Evolutionary conservation across 1,284 basidiomycete genomes (phyloP), one percentile per base, ranked within the genome.

Genomic region (Fistulina hepatica): DNA sequence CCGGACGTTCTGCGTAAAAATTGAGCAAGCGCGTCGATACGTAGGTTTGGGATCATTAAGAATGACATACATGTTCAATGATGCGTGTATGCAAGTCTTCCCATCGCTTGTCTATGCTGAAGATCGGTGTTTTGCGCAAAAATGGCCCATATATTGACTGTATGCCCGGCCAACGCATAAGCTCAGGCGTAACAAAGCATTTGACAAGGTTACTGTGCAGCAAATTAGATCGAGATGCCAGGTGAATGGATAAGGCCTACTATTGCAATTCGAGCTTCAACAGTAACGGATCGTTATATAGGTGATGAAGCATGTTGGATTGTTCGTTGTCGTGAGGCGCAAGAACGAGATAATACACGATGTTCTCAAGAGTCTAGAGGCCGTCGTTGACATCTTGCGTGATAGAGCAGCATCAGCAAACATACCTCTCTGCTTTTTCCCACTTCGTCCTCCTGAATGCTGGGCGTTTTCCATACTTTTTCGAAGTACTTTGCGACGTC

Each of bases 121-220:
- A 98, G 3, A 97, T 83, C 4, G 78, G 72, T 0, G 89, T 91
- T 51, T 74, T 70, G 35, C 77, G 76, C 36, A 98, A 62, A 48
- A 81, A 82, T 6, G 81, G 74, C 20, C 91, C 93, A 56, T 97
- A 98, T 12, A 97, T 69, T 5, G 68, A 64, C 55, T 92, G 82
- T 37, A 98, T 93, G n/a, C 91, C 90, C 0, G 94, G 91, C 95
- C 95, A 98, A 44, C 94, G 70, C 89, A 97, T 97, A 31, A 99
- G 68, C 55, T 98, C 95, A 28, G 80, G 81, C 2, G 92, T 97
- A 10, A 84, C 84, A 57, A 99, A 98, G 53, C 89, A 94, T 66
- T 98, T 98, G 42, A 95, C 74, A 28, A 98, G 74, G 48, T 95
- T 92, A 56, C 90, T 95, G 40, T 33, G 23, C 27, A n/a, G 16